Conservation (phyloP, 257 asterid species). For the Asclepias syriaca region DNA sequence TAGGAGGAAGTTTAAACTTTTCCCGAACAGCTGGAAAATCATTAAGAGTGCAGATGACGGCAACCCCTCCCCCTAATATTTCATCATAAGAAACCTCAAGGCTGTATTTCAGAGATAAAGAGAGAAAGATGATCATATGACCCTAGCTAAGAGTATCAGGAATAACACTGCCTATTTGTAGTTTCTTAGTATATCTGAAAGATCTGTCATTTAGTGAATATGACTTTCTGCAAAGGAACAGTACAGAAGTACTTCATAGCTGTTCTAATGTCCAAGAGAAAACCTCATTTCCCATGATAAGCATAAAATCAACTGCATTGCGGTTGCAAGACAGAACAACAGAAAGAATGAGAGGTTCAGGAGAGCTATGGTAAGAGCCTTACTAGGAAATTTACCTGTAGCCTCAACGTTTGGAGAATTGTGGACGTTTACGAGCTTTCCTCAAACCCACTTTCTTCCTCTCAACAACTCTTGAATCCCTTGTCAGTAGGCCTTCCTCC, state of each 20-base stretch:
- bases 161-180: background rate
- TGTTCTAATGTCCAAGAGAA: background rate
- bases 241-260: background rate
- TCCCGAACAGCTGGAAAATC: background rate
- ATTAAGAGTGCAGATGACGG: background rate
- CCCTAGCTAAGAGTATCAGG: background rate
- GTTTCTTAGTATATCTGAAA: background rate
- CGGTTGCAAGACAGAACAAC: background rate
- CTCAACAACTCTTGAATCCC: constrained; percentile 91
- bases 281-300: background rate
- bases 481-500: constrained; percentile 85
- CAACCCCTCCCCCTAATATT: background rate
- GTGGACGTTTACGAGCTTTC: constrained; percentile 98
- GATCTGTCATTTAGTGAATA: background rate
- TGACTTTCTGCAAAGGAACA: background rate
- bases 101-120: background rate
- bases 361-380: constrained; percentile 3
- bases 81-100: background rate
- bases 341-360: background rate
- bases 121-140: background rate
- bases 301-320: background rate
- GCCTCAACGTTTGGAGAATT: constrained; percentile 91
- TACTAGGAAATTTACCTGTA: constrained; percentile 7
- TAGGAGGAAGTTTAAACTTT: background rate
- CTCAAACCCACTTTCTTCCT: constrained; percentile 88